These are phyloP conservation scores for Lolium rigidum DNA, from an alignment of 176 grass and related monocot genomes.

Conservation along the genomic window DNA sequence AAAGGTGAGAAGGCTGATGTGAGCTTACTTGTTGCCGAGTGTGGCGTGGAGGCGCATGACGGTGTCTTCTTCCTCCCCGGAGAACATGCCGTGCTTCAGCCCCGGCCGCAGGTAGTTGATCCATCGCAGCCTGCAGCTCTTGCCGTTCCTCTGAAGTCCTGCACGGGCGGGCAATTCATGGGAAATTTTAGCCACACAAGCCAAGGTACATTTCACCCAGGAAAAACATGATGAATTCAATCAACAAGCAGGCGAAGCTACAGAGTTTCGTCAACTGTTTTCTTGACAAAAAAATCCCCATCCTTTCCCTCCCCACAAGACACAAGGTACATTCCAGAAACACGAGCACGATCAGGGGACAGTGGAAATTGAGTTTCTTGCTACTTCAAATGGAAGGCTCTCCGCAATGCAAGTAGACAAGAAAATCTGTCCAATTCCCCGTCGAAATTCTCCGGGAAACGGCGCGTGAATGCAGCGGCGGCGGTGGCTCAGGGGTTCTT, in stretches of 20 bases:
- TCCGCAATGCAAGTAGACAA: background rate
- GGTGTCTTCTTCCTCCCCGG: conserved; percentile 63
- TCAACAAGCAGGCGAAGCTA: background rate
- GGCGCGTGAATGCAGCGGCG: background rate
- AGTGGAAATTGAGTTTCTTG: background rate
- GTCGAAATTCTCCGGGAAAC: background rate
- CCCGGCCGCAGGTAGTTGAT: conserved; percentile 98
- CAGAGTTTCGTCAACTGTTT: background rate
- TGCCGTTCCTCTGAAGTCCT: conserved; percentile 92
- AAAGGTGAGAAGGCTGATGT: conserved; percentile 28
- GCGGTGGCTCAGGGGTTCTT: conserved; percentile 23
- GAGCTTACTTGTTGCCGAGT: conserved; percentile 90
- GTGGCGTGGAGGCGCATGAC: conserved; percentile 70
- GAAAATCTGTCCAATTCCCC: background rate
- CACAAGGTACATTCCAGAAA: conserved; percentile 44
- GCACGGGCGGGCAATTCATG: conserved; percentile 12
- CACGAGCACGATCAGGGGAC: background rate
- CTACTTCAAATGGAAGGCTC: background rate
- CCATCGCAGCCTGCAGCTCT: conserved; percentile 98
- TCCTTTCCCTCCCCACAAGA: background rate
- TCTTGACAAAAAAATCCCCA: background rate
- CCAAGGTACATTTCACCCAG: conserved; percentile 45
- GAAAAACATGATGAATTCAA: background rate
- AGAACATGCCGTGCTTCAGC: conserved; percentile 85
- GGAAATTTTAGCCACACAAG: conserved; percentile 5